Evolutionary conservation across 345 rosid genomes (phyloP).

Genomic region (Camelina hispida): DNA sequence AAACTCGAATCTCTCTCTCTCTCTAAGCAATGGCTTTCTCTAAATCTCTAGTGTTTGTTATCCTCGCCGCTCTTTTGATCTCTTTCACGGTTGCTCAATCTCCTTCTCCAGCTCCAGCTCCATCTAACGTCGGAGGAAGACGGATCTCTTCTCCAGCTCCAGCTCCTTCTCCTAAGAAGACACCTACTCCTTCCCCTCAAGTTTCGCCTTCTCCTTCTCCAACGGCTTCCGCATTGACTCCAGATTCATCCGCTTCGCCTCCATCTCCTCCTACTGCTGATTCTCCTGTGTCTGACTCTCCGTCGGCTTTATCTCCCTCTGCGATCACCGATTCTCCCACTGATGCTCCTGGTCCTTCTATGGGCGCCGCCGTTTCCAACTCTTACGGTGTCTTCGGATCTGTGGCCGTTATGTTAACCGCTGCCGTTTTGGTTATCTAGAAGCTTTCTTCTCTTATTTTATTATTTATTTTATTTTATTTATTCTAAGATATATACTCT

Average conservation of each 20-base stretch:
- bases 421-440: slow-evolving; percentile 48
- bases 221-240: slow-evolving; percentile 21
- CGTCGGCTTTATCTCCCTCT: slow-evolving; percentile 33
- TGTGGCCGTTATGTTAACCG: slow-evolving; percentile 39
- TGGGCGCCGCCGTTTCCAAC: slow-evolving; percentile 43
- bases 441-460: neutral
- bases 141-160: slow-evolving; percentile 40
- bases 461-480: slow-evolving; percentile 30
- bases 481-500: slow-evolving; percentile 21
- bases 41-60: slow-evolving; percentile 30
- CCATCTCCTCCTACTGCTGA: slow-evolving; percentile 39
- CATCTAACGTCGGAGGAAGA: slow-evolving; percentile 40
- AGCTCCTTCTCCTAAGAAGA: slow-evolving; percentile 30
- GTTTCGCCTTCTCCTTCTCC: slow-evolving; percentile 44
- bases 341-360: slow-evolving; percentile 47
- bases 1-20: slow-evolving; percentile 10
- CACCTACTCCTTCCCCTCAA: slow-evolving; percentile 14
- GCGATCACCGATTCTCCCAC: slow-evolving; percentile 36
- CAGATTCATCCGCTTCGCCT: slow-evolving; percentile 38
- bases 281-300: slow-evolving; percentile 26
- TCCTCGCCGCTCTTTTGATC: slow-evolving; percentile 33
- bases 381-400: slow-evolving; percentile 40
- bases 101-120: slow-evolving; percentile 45
- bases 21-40: slow-evolving; percentile 21
- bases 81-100: slow-evolving; percentile 40